phyloP scores from a whole-genome alignment of 2,329 filamentous ascomycete species.

The Aspergillus sp. region DNA sequence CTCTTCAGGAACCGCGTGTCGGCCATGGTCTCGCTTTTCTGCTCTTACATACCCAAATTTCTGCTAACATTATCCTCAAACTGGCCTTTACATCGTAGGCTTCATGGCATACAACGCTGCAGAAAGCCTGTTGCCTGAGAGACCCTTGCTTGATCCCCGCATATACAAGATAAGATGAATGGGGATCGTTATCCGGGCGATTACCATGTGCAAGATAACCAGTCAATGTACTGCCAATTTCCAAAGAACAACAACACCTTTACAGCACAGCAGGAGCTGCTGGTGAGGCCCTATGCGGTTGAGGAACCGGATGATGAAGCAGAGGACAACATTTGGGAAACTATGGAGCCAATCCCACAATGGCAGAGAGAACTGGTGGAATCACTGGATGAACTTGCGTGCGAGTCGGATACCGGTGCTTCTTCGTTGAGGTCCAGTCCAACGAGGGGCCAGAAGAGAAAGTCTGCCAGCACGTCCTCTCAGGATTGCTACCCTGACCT shows the following conservation, averaged over 20 bases:
- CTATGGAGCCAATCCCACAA: slow-evolving; percentile 13
- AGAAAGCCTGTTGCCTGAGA: too few relatives aligned
- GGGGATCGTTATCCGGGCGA: not conserved
- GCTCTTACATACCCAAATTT: too few relatives aligned
- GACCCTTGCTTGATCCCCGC: not conserved
- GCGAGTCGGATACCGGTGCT: slow-evolving; percentile 19
- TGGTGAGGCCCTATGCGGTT: slow-evolving; percentile 34
- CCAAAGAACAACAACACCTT: not conserved
- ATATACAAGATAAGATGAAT: not conserved
- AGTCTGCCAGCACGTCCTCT: slow-evolving; percentile 17
- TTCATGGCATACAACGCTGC: too few relatives aligned
- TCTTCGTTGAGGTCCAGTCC: slow-evolving; percentile 1
- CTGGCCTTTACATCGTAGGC: too few relatives aligned
- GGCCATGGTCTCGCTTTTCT: too few relatives aligned
- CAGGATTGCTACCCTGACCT: not conserved
- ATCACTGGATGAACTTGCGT: slow-evolving; percentile 26
- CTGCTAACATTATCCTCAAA: too few relatives aligned
- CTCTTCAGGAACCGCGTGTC: too few relatives aligned
- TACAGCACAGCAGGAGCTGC: slow-evolving; percentile 10
- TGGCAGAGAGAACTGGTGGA: slow-evolving; percentile 30
- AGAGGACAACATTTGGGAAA: not conserved
- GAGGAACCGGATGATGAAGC: slow-evolving; percentile 29
- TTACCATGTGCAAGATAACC: not conserved
- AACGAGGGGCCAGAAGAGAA: slow-evolving; percentile 30
- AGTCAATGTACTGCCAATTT: not conserved